Conservation (phyloP, 305 asterid species). For the Solanum aculeatissimum region DNA sequence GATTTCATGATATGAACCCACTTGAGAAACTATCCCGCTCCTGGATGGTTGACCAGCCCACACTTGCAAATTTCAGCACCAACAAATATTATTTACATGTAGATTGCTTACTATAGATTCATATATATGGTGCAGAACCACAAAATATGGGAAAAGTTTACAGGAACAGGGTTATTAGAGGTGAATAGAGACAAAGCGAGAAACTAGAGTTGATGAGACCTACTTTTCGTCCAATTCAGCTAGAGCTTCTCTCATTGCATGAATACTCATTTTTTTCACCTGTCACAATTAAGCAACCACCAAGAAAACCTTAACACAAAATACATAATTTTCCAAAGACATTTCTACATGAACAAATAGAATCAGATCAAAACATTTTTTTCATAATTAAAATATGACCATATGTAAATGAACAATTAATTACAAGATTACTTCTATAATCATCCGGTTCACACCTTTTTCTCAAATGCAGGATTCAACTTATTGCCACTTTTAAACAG, state of each 20-base stretch:
- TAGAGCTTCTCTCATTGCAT: slow-evolving; percentile 27
- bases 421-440: neutral
- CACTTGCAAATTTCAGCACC: neutral
- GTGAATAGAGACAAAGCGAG: neutral
- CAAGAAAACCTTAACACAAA: neutral
- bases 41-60: neutral
- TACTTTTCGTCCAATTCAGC: neutral
- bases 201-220: neutral
- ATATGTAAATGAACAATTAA: neutral
- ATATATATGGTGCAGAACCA: neutral
- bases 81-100: neutral
- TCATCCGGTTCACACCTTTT: neutral
- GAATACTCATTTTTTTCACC: slow-evolving; percentile 41
- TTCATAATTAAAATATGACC: neutral
- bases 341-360: neutral
- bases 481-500: neutral
- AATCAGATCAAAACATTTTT: neutral
- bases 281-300: neutral
- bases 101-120: neutral
- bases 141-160: neutral
- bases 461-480: neutral
- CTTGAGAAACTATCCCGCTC: neutral
- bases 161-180: neutral
- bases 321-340: neutral
- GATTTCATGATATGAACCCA: neutral